phyloP scores from a whole-genome alignment of 805 yeast species.

The Zygosaccharomyces gambellarensis region DNA sequence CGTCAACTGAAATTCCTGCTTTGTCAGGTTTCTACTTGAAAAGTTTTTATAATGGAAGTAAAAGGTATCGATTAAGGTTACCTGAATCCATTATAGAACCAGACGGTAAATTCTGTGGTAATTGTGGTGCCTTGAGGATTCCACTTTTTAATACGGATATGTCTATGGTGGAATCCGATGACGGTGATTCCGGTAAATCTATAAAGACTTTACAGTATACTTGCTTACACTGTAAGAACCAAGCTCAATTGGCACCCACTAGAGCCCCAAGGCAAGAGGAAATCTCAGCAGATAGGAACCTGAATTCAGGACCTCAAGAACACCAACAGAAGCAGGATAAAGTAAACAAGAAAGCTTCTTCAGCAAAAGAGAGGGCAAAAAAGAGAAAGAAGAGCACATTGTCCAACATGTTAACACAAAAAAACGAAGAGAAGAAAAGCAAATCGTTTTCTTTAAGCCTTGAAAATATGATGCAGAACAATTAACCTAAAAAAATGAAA shows the following conservation, averaged over 20 bases:
- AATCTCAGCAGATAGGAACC: not conserved
- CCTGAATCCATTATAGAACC: conserved; percentile 21
- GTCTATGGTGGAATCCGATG: conserved; percentile 2
- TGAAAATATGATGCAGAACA: conserved; percentile 45
- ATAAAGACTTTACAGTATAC: conserved; percentile 21
- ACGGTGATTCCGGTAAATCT: conserved; percentile 8
- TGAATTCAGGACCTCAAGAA: not conserved
- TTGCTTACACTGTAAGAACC: conserved; percentile 30
- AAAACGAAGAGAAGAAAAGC: conserved; percentile 37
- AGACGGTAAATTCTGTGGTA: conserved; percentile 28
- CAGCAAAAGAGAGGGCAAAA: conserved; percentile 41
- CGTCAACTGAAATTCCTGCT: conserved; percentile 19
- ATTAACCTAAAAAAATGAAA: conserved; percentile 1
- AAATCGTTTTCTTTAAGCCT: conserved; percentile 40
- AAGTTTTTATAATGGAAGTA: conserved; percentile 29
- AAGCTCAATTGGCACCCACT: conserved; percentile 14
- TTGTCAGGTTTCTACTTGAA: conserved; percentile 31
- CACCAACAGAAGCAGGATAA: not conserved
- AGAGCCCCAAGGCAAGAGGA: not conserved
- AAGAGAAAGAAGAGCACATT: conserved; percentile 45
- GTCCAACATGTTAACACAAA: conserved; percentile 39
- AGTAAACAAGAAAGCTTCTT: conserved; percentile 11
- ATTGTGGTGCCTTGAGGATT: conserved; percentile 30
- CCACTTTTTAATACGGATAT: conserved; percentile 20
- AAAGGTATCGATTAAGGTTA: conserved; percentile 26